Percentiles rank a stretch among this genome's conserved stretches.
phyloP scores from a whole-genome alignment of 768 basidiomycete species.

The Suillus subalutaceus region DNA sequence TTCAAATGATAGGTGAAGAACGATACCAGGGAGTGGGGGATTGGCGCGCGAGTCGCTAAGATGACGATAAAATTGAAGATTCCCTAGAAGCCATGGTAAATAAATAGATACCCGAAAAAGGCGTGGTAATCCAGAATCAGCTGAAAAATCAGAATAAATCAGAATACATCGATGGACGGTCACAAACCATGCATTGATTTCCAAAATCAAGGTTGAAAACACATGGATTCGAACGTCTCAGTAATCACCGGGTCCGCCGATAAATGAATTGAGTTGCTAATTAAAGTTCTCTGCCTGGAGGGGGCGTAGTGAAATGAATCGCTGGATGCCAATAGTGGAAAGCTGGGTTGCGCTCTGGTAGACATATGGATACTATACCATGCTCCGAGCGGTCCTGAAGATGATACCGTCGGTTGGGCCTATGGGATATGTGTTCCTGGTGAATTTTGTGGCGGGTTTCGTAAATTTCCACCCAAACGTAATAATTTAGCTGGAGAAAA shows the following conservation, averaged over 20 bases:
- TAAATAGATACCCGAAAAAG: neutral
- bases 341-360: constrained; percentile 50
- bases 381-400: constrained; percentile 48
- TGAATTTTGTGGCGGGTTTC: constrained; percentile 51
- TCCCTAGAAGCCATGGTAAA: neutral
- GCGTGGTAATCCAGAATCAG: neutral
- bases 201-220: neutral
- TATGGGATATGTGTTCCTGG: constrained; percentile 66
- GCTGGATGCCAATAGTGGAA: constrained; percentile 36
- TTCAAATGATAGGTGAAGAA: neutral
- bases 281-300: neutral
- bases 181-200: neutral
- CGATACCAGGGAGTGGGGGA: neutral
- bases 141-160: neutral
- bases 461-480: constrained; percentile 76
- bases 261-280: neutral
- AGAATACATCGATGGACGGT: neutral
- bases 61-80: neutral
- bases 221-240: neutral
- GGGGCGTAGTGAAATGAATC: neutral
- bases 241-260: neutral
- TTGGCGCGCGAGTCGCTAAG: neutral
- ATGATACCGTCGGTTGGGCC: constrained; percentile 58
- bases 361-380: constrained; percentile 63
- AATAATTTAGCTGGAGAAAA: constrained; percentile 27